These are phyloP conservation scores for Penicillium paradoxum DNA, from an alignment of 495 filamentous ascomycete genomes.

Conservation along the genomic window DNA sequence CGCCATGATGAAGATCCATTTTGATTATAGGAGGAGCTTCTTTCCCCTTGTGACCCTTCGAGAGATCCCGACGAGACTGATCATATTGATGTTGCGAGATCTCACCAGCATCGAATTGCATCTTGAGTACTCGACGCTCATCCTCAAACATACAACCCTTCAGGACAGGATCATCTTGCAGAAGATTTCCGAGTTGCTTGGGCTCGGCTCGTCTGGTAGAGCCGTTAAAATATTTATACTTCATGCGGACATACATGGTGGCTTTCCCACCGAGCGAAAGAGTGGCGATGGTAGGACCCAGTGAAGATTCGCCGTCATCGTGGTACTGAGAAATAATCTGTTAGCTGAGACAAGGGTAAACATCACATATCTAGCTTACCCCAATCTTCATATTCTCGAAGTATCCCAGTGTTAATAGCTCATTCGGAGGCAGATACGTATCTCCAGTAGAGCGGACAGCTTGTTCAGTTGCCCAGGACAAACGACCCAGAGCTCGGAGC, in stretches of 20 bases:
- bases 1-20: slow-evolving; percentile 64
- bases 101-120: slow-evolving; percentile 17
- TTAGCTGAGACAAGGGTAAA: neutral
- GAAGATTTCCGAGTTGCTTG: neutral
- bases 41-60: slow-evolving; percentile 8
- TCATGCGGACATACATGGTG: slow-evolving; percentile 66
- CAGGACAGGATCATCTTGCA: slow-evolving; percentile 26
- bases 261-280: slow-evolving; percentile 68
- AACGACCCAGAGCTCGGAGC: slow-evolving; percentile 50
- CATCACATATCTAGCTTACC: slow-evolving; percentile 41
- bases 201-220: slow-evolving; percentile 21
- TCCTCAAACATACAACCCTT: slow-evolving; percentile 35
- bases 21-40: slow-evolving; percentile 22
- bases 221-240: slow-evolving; percentile 49
- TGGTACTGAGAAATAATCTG: slow-evolving; percentile 40
- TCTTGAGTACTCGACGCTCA: slow-evolving; percentile 35
- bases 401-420: slow-evolving; percentile 71
- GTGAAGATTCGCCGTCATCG: slow-evolving; percentile 73
- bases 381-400: slow-evolving; percentile 63
- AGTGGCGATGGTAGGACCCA: slow-evolving; percentile 72
- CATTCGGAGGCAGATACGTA: slow-evolving; percentile 49
- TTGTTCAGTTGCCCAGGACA: slow-evolving; percentile 60
- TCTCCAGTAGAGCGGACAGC: slow-evolving; percentile 28
- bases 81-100: slow-evolving; percentile 21
- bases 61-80: slow-evolving; percentile 6